A percentile compares a stretch with the other conserved stretches of the same genome.
Conservation (phyloP, 2,329 filamentous ascomycete species). For the Endocalyx cinctus region DNA sequence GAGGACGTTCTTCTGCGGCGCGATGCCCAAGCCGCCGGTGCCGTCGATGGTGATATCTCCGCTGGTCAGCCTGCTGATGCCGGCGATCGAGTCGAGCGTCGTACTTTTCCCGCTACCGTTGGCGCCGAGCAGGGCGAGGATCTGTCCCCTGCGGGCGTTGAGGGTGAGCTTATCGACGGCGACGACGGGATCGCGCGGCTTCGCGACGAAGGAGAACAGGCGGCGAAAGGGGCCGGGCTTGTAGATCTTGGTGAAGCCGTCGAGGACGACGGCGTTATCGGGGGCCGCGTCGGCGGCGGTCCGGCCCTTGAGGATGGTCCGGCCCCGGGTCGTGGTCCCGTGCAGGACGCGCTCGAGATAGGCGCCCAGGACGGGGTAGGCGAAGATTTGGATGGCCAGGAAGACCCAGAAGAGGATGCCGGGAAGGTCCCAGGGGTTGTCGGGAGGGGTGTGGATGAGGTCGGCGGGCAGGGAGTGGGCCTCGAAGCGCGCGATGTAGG, state of each 20-base stretch:
- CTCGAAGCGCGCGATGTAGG: constrained; percentile 74
- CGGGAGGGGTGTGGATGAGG: constrained; percentile 57
- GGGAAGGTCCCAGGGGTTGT: constrained; percentile 63
- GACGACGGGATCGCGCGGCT: constrained; percentile 61
- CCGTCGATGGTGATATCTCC: constrained; percentile 75
- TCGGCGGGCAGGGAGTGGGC: constrained; percentile 54
- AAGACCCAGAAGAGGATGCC: constrained; percentile 77
- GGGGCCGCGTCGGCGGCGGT: constrained; percentile 18
- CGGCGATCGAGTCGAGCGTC: constrained; percentile 82
- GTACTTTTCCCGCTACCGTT: constrained; percentile 91
- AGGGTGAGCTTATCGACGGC: constrained; percentile 74
- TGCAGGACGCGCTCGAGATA: constrained; percentile 70
- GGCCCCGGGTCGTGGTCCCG: constrained; percentile 63
- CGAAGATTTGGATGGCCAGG: constrained; percentile 69
- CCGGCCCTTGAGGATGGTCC: constrained; percentile 43
- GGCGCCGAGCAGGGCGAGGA: constrained; percentile 79
- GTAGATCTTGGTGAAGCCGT: constrained; percentile 75
- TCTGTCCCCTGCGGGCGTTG: constrained; percentile 70
- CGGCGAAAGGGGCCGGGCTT: constrained; percentile 58
- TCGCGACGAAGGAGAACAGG: constrained; percentile 41
- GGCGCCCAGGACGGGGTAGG: constrained; percentile 71
- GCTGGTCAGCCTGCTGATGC: constrained; percentile 69
- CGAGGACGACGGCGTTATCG: constrained; percentile 61
- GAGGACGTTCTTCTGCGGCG: constrained; percentile 89
- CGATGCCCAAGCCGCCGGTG: constrained; percentile 76